Percentiles rank a stretch among this genome's conserved stretches.
These are phyloP conservation scores for Rosellinia necatrix DNA, from an alignment of 2,329 filamentous ascomycete species.

Conservation along the genomic window DNA sequence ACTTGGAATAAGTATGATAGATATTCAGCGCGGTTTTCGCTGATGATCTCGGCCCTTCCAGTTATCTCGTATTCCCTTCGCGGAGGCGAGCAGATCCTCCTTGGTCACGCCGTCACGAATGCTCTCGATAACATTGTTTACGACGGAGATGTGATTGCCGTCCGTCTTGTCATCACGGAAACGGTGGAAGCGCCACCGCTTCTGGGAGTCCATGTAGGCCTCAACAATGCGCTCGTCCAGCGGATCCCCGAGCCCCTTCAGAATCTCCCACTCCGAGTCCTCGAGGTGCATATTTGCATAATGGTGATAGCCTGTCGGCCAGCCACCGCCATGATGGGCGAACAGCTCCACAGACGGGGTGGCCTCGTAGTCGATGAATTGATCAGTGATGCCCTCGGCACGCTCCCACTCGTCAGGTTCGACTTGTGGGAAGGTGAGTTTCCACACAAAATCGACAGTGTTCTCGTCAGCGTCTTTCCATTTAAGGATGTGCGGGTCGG, in stretches of 20 bases:
- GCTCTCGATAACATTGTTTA: slow-evolving; percentile 85
- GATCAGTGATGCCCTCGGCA: slow-evolving; percentile 65
- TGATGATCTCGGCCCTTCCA: slow-evolving; percentile 70
- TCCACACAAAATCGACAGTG: slow-evolving; percentile 87
- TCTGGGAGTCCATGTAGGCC: slow-evolving; percentile 77
- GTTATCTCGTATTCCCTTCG: slow-evolving; percentile 72
- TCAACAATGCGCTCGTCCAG: slow-evolving; percentile 90
- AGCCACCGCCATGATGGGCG: slow-evolving; percentile 66
- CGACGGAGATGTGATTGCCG: slow-evolving; percentile 85
- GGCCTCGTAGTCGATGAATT: slow-evolving; percentile 78
- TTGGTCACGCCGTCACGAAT: slow-evolving; percentile 86
- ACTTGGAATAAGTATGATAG: too few relatives aligned
- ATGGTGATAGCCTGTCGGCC: slow-evolving; percentile 59
- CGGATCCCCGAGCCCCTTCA: slow-evolving; percentile 75
- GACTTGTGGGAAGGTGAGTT: slow-evolving; percentile 74
- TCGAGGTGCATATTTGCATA: slow-evolving; percentile 73
- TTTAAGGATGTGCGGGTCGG: slow-evolving; percentile 91
- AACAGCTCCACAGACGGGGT: slow-evolving; percentile 75
- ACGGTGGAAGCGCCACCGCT: slow-evolving; percentile 83
- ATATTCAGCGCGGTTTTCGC: slow-evolving; percentile 24
- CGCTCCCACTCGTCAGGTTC: slow-evolving; percentile 71
- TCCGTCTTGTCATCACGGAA: slow-evolving; percentile 93
- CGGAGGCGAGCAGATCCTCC: slow-evolving; percentile 74
- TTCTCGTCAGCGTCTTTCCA: slow-evolving; percentile 98
- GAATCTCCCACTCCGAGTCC: slow-evolving; percentile 77